phyloP scores from a whole-genome alignment of 306 rosid genomes.

The Malus orientalis region DNA sequence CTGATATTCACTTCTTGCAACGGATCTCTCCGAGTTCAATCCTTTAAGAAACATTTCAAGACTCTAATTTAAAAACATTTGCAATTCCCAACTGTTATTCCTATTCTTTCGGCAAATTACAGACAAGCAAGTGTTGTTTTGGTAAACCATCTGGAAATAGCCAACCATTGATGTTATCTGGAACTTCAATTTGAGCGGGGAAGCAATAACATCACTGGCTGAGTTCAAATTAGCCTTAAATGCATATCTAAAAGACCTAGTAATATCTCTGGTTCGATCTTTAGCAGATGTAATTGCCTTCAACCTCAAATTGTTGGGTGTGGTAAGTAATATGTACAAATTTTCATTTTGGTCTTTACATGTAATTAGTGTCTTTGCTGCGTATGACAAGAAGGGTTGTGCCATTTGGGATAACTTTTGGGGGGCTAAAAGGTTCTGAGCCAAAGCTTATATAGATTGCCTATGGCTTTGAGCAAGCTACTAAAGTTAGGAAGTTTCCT shows the following conservation, averaged over 20 bases:
- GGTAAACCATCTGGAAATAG: constrained; percentile 24
- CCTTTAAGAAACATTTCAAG: constrained; percentile 33
- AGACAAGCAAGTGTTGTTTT: constrained; percentile 25
- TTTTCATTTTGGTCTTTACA: too few species aligned
- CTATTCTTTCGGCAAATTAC: background rate
- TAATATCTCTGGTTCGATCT: constrained; percentile 4
- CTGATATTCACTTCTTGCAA: constrained; percentile 28
- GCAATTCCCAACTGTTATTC: background rate
- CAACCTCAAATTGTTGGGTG: constrained; percentile 7
- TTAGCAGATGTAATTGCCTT: constrained; percentile 24
- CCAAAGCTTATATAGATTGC: constrained; percentile 45
- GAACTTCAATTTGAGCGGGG: constrained; percentile 11
- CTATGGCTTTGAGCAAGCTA: constrained; percentile 53
- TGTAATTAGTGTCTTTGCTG: constrained; percentile 37
- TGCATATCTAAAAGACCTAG: constrained; percentile 17
- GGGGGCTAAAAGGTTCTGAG: constrained; percentile 40
- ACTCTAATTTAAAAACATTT: constrained; percentile 5
- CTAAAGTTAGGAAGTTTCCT: constrained; percentile 35
- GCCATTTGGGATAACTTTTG: constrained; percentile 42
- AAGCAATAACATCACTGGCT: constrained; percentile 8
- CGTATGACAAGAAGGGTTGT: constrained; percentile 24
- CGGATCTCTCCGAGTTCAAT: constrained; percentile 22
- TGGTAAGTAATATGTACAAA: constrained; percentile 8
- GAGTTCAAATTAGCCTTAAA: constrained; percentile 25
- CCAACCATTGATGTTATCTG: constrained; percentile 12